These are phyloP conservation scores for Eucalyptus victrix DNA, from an alignment of 345 rosid species.

Conservation along the genomic window DNA sequence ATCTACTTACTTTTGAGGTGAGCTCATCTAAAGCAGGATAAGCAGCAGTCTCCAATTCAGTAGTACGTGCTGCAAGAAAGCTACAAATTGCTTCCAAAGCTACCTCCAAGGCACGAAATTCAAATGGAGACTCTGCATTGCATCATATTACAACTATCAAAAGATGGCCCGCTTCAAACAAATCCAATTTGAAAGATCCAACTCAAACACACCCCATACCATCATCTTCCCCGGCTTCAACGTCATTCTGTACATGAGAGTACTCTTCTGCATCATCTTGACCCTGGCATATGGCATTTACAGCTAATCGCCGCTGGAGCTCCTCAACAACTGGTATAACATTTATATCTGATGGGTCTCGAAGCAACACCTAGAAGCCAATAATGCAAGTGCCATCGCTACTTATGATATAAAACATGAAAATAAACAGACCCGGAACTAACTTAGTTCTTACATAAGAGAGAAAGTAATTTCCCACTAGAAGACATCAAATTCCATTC, in stretches of 20 bases:
- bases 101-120: constrained; percentile 84
- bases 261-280: constrained; percentile 40
- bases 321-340: constrained; percentile 87
- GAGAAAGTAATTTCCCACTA: background rate
- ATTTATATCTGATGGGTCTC: constrained; percentile 71
- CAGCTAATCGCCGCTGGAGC: constrained; percentile 72
- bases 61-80: constrained; percentile 81
- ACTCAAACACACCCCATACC: constrained; percentile 29
- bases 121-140: constrained; percentile 69
- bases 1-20: constrained; percentile 63
- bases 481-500: background rate
- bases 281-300: constrained; percentile 13
- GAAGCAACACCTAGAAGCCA: constrained; percentile 57
- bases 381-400: background rate
- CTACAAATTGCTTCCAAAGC: constrained; percentile 95
- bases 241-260: constrained; percentile 31
- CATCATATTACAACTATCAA: background rate
- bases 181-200: background rate
- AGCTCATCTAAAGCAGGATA: constrained; percentile 98
- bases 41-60: constrained; percentile 82
- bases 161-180: background rate
- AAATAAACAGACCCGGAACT: background rate
- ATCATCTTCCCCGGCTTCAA: constrained; percentile 77
- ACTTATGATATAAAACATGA: background rate
- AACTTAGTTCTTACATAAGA: background rate